Base-by-base conservation (phyloP, 2,329 filamentous ascomycete genomes). In the Ambrosiella cleistominuta region DNA sequence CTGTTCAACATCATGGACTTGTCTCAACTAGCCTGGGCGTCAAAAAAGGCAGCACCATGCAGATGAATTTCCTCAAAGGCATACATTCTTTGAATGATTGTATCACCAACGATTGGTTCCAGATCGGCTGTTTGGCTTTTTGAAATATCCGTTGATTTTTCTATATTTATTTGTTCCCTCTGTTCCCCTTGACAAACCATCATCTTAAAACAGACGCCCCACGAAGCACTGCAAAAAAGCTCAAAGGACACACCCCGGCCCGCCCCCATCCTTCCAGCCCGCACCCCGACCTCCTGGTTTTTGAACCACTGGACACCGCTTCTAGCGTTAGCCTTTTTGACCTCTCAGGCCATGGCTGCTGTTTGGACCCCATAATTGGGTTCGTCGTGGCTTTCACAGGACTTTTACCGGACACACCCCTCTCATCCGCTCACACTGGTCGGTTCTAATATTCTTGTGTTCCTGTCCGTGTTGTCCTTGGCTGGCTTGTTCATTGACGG, bases 221-320 rank as follows among this genome's bases (percentile, higher is more conserved):
- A 47, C n/a, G n/a, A 47, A 13, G 11, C 44, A 47, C 44, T 15
- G 13, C 44, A 47, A 47, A 47, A 17, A 17, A 47, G 27, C 44
- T 51, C 38, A 56, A 52, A 45, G n/a, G 39, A 49, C 47, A 50
- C 53, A 39, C 45, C 57, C 57, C 57, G 19, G 44, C 45, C 44
- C 45, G 38, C 45, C 53, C 44, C 57, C 57, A 45, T 52, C 53
- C 37, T 45, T 47, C 53, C 38, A 56, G 45, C 45, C 45, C 37
- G 53, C 47, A 39, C 38, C 56, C 57, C 57, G 57, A 59, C 57
- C 57, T 51, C 57, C 53, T 59, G 44, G 50, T 49, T 59, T 59
- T 59, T 59, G 40, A 36, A 17, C 51, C 35, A 49, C 53, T 54
- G 57, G 57, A 51, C 57, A 54, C 51, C 19, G 51, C 51, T 42